Percentiles rank a stretch among this genome's conserved stretches.
Conservation (phyloP, 2,329 filamentous ascomycete species). For the Aspergillus tubingensis region DNA sequence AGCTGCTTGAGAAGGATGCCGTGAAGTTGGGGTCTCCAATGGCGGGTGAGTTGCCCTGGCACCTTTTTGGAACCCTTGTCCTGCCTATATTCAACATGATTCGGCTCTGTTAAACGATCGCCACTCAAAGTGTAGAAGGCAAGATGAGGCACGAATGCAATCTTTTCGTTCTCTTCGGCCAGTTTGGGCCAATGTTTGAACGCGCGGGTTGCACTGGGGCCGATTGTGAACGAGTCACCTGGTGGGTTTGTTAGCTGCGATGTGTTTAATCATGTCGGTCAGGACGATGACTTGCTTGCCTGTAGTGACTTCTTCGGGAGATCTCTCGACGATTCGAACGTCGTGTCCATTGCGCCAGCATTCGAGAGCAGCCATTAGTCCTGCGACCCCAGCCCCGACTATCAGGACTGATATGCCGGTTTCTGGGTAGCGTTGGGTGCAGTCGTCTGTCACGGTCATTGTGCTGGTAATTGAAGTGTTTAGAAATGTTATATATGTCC, state of each 20-base stretch:
- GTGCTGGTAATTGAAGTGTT: not conserved
- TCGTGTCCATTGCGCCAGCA: slow-evolving; percentile 33
- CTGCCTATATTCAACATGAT: slow-evolving; percentile 9
- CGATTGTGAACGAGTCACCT: slow-evolving; percentile 16
- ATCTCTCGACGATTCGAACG: slow-evolving; percentile 27
- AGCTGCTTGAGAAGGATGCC: slow-evolving; percentile 26
- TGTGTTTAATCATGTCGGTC: no score
- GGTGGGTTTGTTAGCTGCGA: not conserved
- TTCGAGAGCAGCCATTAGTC: slow-evolving; percentile 29
- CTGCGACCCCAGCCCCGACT: slow-evolving; percentile 31
- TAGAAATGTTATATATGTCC: accelerated
- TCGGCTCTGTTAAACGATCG: slow-evolving; percentile 14
- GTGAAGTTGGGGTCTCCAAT: slow-evolving; percentile 15
- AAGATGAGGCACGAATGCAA: slow-evolving; percentile 5
- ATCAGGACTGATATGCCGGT: slow-evolving; percentile 27
- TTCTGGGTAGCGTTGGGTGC: slow-evolving; percentile 14
- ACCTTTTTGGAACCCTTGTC: not conserved
- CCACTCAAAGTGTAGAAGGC: slow-evolving; percentile 13
- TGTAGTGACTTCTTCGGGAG: slow-evolving; percentile 9
- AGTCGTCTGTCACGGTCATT: not conserved
- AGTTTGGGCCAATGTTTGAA: slow-evolving; percentile 19
- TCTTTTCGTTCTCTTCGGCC: slow-evolving; percentile 12
- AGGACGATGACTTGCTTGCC: not conserved
- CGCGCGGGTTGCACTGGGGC: slow-evolving; percentile 14
- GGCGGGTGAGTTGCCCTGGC: slow-evolving; percentile 1